These are phyloP conservation scores for Venturia aucupariae DNA, from an alignment of 2,329 filamentous ascomycete species.

Conservation along the genomic window DNA sequence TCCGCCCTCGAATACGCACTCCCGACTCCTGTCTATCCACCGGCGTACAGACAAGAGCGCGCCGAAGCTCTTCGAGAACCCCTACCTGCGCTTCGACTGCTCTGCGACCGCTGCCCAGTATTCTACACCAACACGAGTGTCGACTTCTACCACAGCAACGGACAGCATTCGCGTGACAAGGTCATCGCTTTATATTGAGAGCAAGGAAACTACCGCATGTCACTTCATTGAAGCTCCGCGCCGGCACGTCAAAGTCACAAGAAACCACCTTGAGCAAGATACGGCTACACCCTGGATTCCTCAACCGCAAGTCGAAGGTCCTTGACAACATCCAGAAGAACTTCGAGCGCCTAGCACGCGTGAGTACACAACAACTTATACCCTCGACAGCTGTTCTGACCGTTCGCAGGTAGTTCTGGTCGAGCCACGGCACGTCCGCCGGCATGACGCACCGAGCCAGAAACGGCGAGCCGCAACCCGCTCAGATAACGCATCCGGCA, in stretches of 20 bases:
- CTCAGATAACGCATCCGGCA: constrained; percentile 24
- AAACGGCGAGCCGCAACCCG: constrained; percentile 34
- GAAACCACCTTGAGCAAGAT: background rate
- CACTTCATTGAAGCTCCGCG: background rate
- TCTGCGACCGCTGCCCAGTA: background rate
- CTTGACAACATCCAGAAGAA: background rate
- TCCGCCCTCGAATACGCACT: background rate
- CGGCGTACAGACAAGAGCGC: background rate
- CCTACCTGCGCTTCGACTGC: background rate
- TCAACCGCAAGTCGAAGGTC: background rate
- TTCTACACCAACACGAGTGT: background rate
- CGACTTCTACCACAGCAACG: background rate
- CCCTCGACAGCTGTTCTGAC: background rate
- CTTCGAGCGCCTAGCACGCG: background rate
- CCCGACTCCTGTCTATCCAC: background rate
- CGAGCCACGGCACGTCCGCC: constrained; percentile 17
- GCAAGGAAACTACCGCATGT: background rate
- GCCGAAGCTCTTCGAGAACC: background rate
- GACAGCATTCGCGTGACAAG: background rate
- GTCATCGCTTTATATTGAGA: background rate
- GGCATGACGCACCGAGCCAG: constrained; percentile 34
- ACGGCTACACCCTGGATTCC: background rate
- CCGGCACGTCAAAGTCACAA: background rate
- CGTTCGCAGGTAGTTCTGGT: background rate
- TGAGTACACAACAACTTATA: background rate